Evolutionary conservation across 1,284 basidiomycete genomes (phyloP), one percentile per base, ranked within the genome.

Genomic region (Boletus smithii): DNA sequence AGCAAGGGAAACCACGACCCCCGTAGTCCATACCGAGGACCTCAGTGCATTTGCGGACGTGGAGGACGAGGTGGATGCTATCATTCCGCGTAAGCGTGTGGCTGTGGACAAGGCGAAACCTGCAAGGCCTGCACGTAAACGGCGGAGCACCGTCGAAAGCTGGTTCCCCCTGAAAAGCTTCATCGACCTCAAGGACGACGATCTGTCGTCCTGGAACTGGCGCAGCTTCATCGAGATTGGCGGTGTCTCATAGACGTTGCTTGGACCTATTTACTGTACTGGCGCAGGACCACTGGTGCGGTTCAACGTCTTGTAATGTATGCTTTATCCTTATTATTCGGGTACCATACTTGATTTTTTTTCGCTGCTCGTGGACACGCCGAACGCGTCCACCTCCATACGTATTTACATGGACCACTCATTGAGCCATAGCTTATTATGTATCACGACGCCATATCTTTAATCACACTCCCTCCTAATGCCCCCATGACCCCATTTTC

Each of bases 181-280:
- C 61, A 82, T 83, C 53, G 82, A 84, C 60, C 66, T 84, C 50
- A 70, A 70, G 46, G 77, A 80, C 41, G 79, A 80, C 16, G 75
- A 75, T 22, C 44, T 60, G 2, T 55, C 65, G 29, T 61, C 66
- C 32, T 75, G 76, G 65, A 72, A 72, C 50, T 83, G 81, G 81
- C 68, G 79, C 52, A 81, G 79, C 62, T 79, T 83, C 58, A 76
- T 83, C 56, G 76, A 84, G 60, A 73, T 84, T 27, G 70, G 73
- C 14, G 68, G 65, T 32, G 66, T 75, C 26, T 8, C 59, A 39
- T 58, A 58, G 27, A 35, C 37, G 5, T 16, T 3, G 17, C 13
- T 11, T n/a, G n/a, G 26, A 16, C 5, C 5, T n/a, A 27, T 44
- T n/a, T n/a, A n/a, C 18, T 31, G 18, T 33, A 29, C 32, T 23